Percentiles rank a stretch among this genome's conserved stretches.
Conservation (phyloP, 2,329 filamentous ascomycete genomes). For the Podosphaera fusca region DNA sequence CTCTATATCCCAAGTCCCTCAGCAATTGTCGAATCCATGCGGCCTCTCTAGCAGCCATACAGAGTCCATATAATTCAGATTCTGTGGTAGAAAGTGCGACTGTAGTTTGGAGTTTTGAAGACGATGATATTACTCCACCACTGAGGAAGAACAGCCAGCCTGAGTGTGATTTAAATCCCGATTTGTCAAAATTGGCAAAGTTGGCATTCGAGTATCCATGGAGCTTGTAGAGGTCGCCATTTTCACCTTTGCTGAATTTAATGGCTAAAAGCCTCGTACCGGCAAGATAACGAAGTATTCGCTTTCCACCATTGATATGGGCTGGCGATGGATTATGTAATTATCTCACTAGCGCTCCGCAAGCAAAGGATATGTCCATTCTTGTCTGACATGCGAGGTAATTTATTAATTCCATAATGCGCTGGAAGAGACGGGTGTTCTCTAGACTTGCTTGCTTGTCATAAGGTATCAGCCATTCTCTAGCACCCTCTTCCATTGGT, state of each 20-base stretch:
- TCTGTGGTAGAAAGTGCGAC: not conserved
- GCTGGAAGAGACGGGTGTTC: not conserved
- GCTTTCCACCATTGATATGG: not conserved
- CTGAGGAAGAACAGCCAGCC: not conserved
- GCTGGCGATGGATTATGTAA: slow-evolving; percentile 1
- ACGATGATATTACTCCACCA: not conserved
- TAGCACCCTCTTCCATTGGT: not conserved
- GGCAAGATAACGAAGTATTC: not conserved
- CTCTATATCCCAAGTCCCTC: not conserved
- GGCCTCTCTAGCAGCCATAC: not conserved
- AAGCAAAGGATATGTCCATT: not conserved
- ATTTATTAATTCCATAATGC: slow-evolving; percentile 1
- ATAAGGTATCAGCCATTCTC: not conserved
- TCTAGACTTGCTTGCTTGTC: not conserved
- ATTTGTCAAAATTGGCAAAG: not conserved
- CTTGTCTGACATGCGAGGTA: not conserved
- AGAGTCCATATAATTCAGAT: not conserved
- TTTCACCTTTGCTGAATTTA: not conserved
- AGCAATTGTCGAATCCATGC: not conserved
- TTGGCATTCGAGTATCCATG: not conserved
- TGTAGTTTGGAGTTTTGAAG: not conserved
- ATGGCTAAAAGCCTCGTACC: not conserved
- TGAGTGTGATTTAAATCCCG: not conserved
- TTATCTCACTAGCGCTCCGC: not conserved
- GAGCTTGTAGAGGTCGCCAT: not conserved